These are phyloP conservation scores for Pseudohyphozyma bogoriensis DNA, from an alignment of 768 basidiomycete genomes.

Conservation along the genomic window DNA sequence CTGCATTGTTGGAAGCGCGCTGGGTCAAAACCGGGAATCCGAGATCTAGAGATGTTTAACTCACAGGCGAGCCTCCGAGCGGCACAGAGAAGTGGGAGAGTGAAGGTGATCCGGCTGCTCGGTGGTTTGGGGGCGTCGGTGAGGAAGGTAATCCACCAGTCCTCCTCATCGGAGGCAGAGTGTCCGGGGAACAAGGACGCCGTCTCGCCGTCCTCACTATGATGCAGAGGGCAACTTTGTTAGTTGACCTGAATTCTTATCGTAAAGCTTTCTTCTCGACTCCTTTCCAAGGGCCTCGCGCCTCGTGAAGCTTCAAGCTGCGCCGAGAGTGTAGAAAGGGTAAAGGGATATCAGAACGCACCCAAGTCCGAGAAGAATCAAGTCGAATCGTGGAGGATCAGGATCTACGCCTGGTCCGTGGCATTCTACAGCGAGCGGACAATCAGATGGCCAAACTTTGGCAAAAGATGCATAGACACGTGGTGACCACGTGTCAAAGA, in stretches of 20 bases:
- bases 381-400: slow-evolving; percentile 69
- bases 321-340: not conserved
- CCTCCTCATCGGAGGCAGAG: slow-evolving; percentile 59
- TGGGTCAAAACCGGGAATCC: too few species aligned
- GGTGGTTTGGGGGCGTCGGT: slow-evolving; percentile 87
- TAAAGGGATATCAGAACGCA: not conserved
- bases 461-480: not conserved
- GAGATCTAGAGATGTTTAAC: too few species aligned
- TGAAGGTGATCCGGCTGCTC: slow-evolving; percentile 73
- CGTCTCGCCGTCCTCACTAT: too few species aligned
- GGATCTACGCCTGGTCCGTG: slow-evolving; percentile 45
- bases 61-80: slow-evolving; percentile 70
- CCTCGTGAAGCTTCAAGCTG: slow-evolving; percentile 68
- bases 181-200: slow-evolving; percentile 89
- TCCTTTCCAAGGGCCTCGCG: slow-evolving; percentile 68
- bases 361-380: slow-evolving; percentile 93
- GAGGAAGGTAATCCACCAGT: slow-evolving; percentile 82
- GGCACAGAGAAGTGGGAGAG: slow-evolving; percentile 76
- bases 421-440: not conserved
- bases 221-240: not conserved
- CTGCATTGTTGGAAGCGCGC: too few species aligned
- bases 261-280: slow-evolving; percentile 55
- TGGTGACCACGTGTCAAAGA: not conserved
- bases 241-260: too few species aligned
- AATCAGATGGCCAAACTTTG: too few species aligned